phyloP scores from a whole-genome alignment of 495 filamentous ascomycete genomes.

The Bathelium albidoporum region DNA sequence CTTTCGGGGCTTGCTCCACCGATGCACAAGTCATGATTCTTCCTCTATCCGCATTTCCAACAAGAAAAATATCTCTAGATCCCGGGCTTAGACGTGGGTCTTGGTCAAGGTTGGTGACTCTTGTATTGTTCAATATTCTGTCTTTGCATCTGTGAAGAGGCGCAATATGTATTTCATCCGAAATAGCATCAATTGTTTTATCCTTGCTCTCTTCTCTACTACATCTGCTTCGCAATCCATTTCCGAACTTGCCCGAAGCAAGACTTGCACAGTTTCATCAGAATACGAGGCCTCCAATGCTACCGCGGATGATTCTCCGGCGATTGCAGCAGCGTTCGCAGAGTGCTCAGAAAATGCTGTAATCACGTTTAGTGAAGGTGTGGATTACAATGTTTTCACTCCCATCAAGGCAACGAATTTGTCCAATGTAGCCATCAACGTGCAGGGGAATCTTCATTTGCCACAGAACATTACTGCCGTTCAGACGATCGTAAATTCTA shows the following conservation, averaged over 20 bases:
- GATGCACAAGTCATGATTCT: not conserved
- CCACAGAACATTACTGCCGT: constrained; percentile 31
- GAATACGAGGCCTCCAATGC: constrained; percentile 22
- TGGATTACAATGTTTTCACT: constrained; percentile 33
- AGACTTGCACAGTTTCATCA: constrained; percentile 8
- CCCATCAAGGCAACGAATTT: constrained; percentile 33
- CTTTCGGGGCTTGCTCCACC: not conserved
- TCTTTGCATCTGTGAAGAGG: not conserved
- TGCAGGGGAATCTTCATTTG: constrained; percentile 35
- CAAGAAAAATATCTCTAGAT: not conserved
- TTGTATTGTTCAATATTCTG: not conserved
- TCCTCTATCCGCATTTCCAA: not conserved
- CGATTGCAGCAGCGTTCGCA: constrained; percentile 25
- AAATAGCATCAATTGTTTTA: not conserved
- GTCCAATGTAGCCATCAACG: constrained; percentile 33
- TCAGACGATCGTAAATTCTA: constrained; percentile 27
- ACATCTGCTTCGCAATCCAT: not conserved
- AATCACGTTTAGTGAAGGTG: constrained; percentile 31
- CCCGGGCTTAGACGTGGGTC: not conserved
- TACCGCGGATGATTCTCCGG: constrained; percentile 31
- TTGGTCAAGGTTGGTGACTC: not conserved
- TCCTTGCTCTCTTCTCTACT: too few relatives aligned
- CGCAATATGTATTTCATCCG: not conserved
- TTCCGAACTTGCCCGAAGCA: not conserved
- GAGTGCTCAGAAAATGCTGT: constrained; percentile 29